phyloP scores from a whole-genome alignment of 2,329 filamentous ascomycete genomes.

The Colletotrichum karsti region DNA sequence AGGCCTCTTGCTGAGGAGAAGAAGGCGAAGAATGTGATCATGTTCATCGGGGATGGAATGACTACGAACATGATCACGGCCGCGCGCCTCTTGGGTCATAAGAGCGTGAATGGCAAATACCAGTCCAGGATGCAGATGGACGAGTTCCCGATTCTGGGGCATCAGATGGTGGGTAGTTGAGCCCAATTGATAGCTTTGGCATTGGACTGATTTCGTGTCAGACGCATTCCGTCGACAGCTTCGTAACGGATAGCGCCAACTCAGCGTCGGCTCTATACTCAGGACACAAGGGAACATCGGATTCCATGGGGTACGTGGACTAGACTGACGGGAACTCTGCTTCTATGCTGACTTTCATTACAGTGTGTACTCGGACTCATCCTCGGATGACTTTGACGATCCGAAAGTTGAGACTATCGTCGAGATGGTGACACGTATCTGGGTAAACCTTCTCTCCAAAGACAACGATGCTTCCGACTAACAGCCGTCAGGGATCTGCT shows the following conservation, averaged over 20 bases:
- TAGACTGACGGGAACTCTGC: no score
- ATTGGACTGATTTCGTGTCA: neutral
- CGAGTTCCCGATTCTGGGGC: constrained; percentile 82
- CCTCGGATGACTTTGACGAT: constrained; percentile 77
- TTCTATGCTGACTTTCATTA: constrained; percentile 8
- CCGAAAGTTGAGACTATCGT: constrained; percentile 88
- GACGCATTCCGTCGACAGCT: constrained; percentile 85
- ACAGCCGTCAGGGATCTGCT: constrained; percentile 51
- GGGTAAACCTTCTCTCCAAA: constrained; percentile 53
- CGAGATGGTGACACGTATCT: constrained; percentile 79
- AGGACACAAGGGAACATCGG: constrained; percentile 85
- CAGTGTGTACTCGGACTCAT: constrained; percentile 80
- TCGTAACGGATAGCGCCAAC: constrained; percentile 89
- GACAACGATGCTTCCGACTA: neutral
- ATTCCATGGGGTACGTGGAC: constrained; percentile 72
- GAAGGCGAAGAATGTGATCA: constrained; percentile 84
- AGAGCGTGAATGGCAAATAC: constrained; percentile 85
- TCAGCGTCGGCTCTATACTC: constrained; percentile 83
- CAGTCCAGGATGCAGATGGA: constrained; percentile 80
- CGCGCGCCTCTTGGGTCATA: constrained; percentile 81
- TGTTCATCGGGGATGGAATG: constrained; percentile 80
- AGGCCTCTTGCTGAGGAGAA: constrained; percentile 74
- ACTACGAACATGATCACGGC: constrained; percentile 82
- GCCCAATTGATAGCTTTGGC: fast-evolving
- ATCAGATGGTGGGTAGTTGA: constrained; percentile 70